Percentiles rank a stretch among this genome's conserved stretches.
Evolutionary conservation across 179 eudicot species (phyloP).

Genomic region (Silene coronaria): DNA sequence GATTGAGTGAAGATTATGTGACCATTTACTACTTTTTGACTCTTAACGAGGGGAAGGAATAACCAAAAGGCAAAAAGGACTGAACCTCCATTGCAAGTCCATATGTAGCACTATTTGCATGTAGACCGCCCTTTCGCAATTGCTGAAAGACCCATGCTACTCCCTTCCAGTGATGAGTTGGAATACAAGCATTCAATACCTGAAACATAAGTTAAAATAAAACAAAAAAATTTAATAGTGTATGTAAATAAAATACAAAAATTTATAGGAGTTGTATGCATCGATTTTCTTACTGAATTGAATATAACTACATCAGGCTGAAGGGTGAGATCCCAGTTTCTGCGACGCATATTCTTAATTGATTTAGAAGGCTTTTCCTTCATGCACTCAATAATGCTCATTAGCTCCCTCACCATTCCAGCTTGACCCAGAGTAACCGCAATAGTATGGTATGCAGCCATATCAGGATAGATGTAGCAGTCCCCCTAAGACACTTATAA

Average conservation of each 20-base stretch:
- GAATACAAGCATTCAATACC: conserved; percentile 88
- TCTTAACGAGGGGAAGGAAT: background rate
- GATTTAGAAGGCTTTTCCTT: conserved; percentile 58
- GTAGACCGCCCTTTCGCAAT: conserved; percentile 58
- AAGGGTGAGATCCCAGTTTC: conserved; percentile 75
- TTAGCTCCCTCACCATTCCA: conserved; percentile 74
- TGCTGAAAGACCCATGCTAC: conserved; percentile 92
- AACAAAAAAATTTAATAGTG: background rate
- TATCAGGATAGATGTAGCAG: conserved; percentile 80
- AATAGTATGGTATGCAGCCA: conserved; percentile 85
- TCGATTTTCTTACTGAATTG: conserved; percentile 68
- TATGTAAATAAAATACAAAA: background rate
- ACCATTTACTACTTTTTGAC: background rate
- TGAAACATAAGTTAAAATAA: conserved; percentile 16
- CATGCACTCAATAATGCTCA: conserved; percentile 66
- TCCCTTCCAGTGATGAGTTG: conserved; percentile 81
- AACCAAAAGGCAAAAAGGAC: background rate
- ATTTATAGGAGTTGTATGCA: background rate
- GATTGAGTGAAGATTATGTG: background rate
- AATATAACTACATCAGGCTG: conserved; percentile 76
- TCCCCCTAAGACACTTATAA: conserved; percentile 52
- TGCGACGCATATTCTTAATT: conserved; percentile 46
- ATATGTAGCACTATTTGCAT: conserved; percentile 76
- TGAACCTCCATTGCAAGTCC: conserved; percentile 99
- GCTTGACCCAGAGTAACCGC: conserved; percentile 91